Base-by-base conservation (phyloP, 768 basidiomycete species). In the Lactarius quietus region DNA sequence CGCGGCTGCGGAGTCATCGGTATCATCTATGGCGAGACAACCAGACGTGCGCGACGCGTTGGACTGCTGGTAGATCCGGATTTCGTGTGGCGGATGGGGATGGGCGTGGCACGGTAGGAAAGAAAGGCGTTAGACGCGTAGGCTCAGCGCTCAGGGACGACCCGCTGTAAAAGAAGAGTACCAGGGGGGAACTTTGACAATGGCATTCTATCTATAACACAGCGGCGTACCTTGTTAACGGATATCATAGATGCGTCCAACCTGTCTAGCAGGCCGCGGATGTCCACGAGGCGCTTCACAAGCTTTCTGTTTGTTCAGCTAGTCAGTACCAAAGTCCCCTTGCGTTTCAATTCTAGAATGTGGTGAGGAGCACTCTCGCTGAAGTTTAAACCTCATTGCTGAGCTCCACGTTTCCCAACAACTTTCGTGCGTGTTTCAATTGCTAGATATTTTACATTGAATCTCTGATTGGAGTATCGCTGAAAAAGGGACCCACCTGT, bases 241-340 rank as follows among this genome's bases (percentile, higher is more conserved):
- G 80, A 80, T 45, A 77, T 76, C 67, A 88, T 76, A 65, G 82
- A 79, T 2, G 71, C 70, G 57, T 92, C 86, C 29, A 89, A 74
- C 31, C 78, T 76, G 63, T 87, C 84, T 6, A 36, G n/a, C n/a
- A n/a, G n/a, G n/a, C n/a, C n/a, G n/a, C n/a, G n/a, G n/a, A n/a
- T n/a, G n/a, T n/a, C n/a, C n/a, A n/a, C n/a, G n/a, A n/a, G n/a
- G n/a, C n/a, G n/a, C n/a, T n/a, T n/a, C n/a, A n/a, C n/a, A n/a
- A 78, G 78, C 33, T 77, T 74, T 53, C 85, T 87, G 38, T 6
- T 6, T 15, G 9, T 39, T 39, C 17, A 39, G 20, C 20, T 20
- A 12, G 45, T 45, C n/a, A 12, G 45, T 23, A n/a, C n/a, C n/a
- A 45, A 23, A 5, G n/a, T 23, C 12, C 45, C 12, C 45, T 12